Evolutionary conservation across 2,329 filamentous ascomycete genomes (phyloP), one percentile per base, ranked within the genome.

Genomic region (Apiospora arundinis): DNA sequence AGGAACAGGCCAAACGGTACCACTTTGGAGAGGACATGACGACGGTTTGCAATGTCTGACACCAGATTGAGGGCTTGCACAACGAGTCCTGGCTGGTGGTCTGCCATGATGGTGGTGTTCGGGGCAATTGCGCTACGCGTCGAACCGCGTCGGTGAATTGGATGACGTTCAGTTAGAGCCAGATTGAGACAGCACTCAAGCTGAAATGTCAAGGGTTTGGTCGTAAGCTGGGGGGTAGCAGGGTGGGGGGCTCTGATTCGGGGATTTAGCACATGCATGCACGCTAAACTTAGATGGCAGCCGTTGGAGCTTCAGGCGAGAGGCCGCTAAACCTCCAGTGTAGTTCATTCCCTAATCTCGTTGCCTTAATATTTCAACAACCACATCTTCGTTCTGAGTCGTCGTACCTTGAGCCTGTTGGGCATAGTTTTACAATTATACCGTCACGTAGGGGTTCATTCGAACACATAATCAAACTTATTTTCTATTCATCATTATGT

Each of bases 1-100:
- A 92, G 80, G 75, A 96, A 85, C 7, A 97, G 85, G 4, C 90
- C 83, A 0, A 91, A 87, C 7, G 91, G 84, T 40, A 91, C 77
- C 49, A 86, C 78, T 73, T 79, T 82, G 9, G 88, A 87, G 67
- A 90, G 81, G 23, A 78, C 77, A 79, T 88, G 85, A 4, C 83
- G 84, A 37, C 88, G 86, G 68, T 81, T 85, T 72, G 83, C 82
- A 25, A 89, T 76, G 72, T 88, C 84, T 5, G 83, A 75, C 1
- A 76, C 82, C 32, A 81, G 69, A 23, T 75, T 75, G 67, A 81
- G 73, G 7, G 79, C 79, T 67, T 77, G 74, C 48, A 74, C 74
- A 23, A 74, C 67, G 21, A 79, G 23, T 23, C 76, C 73, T 11
- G 75, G 75, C 25, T 75, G 72, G 68, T 46, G 40, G 40, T 67